Conservation (phyloP, 1,139 yeast species). For the Debaryomycetaceae sp. region DNA sequence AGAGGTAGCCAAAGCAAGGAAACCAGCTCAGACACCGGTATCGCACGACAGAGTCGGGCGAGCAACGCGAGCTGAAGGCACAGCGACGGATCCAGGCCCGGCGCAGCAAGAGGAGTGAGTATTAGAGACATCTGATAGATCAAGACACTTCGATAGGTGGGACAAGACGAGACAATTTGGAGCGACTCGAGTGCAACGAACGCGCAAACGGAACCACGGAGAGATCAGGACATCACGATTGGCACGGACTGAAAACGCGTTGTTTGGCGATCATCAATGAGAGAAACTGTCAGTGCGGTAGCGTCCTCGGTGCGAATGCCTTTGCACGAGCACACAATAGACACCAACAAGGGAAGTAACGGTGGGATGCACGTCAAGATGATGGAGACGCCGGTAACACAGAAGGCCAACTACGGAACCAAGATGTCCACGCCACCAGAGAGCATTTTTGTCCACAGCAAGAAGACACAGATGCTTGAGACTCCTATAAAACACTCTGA, state of each 20-base stretch:
- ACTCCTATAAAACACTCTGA: conserved; percentile 15
- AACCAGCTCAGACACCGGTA: too few species aligned
- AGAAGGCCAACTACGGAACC: conserved; percentile 6
- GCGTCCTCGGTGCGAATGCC: neutral
- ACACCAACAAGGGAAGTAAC: neutral
- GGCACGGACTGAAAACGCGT: too few species aligned
- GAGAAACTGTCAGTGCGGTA: neutral
- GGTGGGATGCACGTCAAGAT: conserved; percentile 3
- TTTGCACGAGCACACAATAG: neutral
- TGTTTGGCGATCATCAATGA: neutral
- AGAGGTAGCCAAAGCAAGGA: too few species aligned
- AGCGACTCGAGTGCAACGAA: neutral
- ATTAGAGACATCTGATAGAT: too few species aligned
- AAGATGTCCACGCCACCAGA: conserved; percentile 40
- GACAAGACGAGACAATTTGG: neutral
- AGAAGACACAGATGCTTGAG: conserved; percentile 11
- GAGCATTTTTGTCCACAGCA: conserved; percentile 11
- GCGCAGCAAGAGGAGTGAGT: too few species aligned
- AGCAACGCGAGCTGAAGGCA: too few species aligned
- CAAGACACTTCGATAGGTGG: too few species aligned
- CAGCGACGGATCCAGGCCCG: too few species aligned
- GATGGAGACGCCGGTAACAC: conserved; percentile 17
- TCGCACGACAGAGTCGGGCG: too few species aligned
- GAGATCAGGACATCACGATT: too few species aligned
- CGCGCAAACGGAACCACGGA: neutral